Conservation (phyloP, 257 asterid species). For the Solanum neorickii region DNA sequence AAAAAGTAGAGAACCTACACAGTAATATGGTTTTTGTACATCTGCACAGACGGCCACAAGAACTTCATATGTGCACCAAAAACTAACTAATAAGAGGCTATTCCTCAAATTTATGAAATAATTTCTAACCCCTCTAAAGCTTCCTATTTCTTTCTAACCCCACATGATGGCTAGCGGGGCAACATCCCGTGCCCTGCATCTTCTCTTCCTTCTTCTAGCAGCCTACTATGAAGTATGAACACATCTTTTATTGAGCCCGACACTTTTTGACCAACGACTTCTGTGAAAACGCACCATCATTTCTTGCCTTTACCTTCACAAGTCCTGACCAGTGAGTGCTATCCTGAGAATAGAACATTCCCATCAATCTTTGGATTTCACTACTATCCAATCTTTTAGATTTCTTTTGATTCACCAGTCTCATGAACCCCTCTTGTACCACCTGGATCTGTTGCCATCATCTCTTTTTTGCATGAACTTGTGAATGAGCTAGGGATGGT, state of each 20-base stretch:
- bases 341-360: neutral
- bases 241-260: neutral
- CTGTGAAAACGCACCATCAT: neutral
- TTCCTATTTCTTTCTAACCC: neutral
- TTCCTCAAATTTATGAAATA: neutral
- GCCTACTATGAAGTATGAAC: neutral
- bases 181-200: neutral
- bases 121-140: neutral
- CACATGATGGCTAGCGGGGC: neutral
- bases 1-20: neutral
- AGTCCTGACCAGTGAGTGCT: neutral
- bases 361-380: neutral
- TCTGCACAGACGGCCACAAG: neutral
- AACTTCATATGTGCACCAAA: neutral
- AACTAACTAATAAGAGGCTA: neutral
- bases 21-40: neutral
- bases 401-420: neutral
- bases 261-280: neutral
- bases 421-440: neutral
- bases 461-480: neutral
- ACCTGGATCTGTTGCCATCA: neutral
- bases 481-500: neutral
- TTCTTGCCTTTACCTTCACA: neutral
- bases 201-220: neutral
- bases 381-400: neutral